Evolutionary conservation across 805 yeast species (phyloP).

Genomic region (Cyberlindnera xylosilytica): DNA sequence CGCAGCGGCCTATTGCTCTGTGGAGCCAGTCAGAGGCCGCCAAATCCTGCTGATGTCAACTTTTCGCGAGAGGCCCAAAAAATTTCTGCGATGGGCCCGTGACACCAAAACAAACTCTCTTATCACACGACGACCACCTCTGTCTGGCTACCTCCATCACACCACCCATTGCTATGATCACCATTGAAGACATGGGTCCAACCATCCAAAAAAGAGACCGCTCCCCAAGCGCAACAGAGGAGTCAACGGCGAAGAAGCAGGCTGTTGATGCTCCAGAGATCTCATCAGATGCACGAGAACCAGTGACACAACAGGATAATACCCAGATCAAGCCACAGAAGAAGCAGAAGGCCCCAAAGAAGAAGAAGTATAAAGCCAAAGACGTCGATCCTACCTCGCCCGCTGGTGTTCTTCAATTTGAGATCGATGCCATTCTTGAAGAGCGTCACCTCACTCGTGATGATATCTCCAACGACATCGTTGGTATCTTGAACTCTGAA

Average conservation of each 20-base stretch:
- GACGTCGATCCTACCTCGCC: conserved; percentile 76
- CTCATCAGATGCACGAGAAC: neutral
- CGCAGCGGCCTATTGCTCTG: neutral
- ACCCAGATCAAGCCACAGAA: neutral
- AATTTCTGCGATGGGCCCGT: conserved; percentile 13
- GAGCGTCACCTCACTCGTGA: conserved; percentile 40
- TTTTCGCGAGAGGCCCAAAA: conserved; percentile 8
- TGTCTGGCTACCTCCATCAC: neutral
- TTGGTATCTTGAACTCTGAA: conserved; percentile 57
- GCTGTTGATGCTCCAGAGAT: conserved; percentile 2
- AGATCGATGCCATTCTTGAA: conserved; percentile 58
- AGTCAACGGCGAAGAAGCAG: conserved; percentile 7
- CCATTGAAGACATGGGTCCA: neutral
- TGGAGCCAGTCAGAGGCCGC: conserved; percentile 9
- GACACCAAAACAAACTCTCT: conserved; percentile 9
- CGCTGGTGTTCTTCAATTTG: conserved; percentile 71
- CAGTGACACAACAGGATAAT: neutral
- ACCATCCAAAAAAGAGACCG: conserved; percentile 9
- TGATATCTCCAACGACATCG: conserved; percentile 63
- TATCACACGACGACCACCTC: neutral
- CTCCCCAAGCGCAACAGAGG: conserved; percentile 10
- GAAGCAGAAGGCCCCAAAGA: conserved; percentile 18
- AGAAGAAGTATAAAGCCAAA: conserved; percentile 57
- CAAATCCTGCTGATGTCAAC: conserved; percentile 8
- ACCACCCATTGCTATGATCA: neutral